Base-by-base conservation (phyloP, 129 eudicot species). In the Flaveria sonorensis region DNA sequence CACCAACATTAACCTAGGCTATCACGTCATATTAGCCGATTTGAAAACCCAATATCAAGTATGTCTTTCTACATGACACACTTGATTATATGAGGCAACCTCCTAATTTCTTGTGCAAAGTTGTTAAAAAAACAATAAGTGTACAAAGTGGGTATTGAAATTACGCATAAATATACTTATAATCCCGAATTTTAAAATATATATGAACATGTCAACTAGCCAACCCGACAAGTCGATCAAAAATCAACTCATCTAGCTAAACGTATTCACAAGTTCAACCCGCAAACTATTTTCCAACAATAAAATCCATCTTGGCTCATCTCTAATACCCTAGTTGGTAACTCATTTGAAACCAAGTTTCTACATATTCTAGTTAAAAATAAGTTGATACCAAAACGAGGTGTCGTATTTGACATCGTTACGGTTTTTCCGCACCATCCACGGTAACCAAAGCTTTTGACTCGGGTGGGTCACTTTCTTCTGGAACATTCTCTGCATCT, bases 381-480 rank as follows among this genome's bases (percentile, higher is more conserved):
- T 13, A 30, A 18, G 73, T 53, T 65, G 32, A 19, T 42, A 70
- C 40, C 47, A 70, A 53, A 15, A 50, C 23, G 2, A 77, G 39
- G 45, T 26, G 24, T 50, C 20, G 26, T 9, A 3, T 52, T 40
- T 53, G 30, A 12, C 26, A 16, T 65, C n/a, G 7, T 73, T 28
- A 73, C 74, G 24, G 6, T 13, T 73, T 43, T 56, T 73, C 51
- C 46, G 30, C 12, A 2, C 40, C 51, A 30, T 80, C 79, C 52
- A 20, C 61, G 13, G 13, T 43, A 45, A 73, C 63, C 56, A 40
- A 56, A 3, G 28, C 75, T 55, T 80, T 28, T 65, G 50, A 65
- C 30, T 43, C 40, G 10, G 28, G 24, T 1, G 28, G 70, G 40
- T 80, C 74, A 16, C 32, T 39, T 15, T 64, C 74, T 43, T 73